These are phyloP conservation scores for Tuber borchii DNA, from an alignment of 495 filamentous ascomycete species.

Conservation along the genomic window DNA sequence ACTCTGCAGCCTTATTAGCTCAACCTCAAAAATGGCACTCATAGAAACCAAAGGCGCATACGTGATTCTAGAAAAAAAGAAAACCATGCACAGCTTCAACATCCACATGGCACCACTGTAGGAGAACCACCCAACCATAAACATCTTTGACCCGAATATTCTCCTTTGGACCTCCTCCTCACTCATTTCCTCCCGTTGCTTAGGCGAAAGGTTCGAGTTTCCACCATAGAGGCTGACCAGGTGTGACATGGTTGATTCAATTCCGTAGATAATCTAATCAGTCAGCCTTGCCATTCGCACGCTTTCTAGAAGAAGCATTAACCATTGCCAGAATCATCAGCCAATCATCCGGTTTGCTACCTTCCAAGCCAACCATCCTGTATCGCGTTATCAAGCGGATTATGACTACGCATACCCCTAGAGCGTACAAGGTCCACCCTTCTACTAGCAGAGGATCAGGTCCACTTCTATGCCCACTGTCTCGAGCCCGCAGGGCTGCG, in stretches of 20 bases:
- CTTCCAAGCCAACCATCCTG: slow-evolving; percentile 48
- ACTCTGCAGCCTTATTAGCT: slow-evolving; percentile 38
- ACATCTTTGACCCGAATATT: slow-evolving; percentile 54
- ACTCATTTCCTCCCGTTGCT: slow-evolving; percentile 46
- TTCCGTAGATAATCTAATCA: slow-evolving; percentile 43
- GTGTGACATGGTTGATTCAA: slow-evolving; percentile 43
- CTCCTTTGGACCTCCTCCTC: slow-evolving; percentile 48
- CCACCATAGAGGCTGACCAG: slow-evolving; percentile 43
- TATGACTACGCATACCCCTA: slow-evolving; percentile 50
- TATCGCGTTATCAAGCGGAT: slow-evolving; percentile 51
- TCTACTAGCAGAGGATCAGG: slow-evolving; percentile 41
- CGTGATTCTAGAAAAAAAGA: slow-evolving; percentile 18
- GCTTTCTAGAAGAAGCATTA: slow-evolving; percentile 21
- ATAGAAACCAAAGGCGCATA: not conserved
- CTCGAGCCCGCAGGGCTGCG: not conserved
- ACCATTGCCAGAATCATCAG: slow-evolving; percentile 55
- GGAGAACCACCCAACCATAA: slow-evolving; percentile 53
- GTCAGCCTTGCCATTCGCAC: slow-evolving; percentile 19
- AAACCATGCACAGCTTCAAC: slow-evolving; percentile 53
- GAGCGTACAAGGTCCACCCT: slow-evolving; percentile 50
- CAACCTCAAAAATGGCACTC: not conserved
- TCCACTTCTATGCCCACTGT: not conserved
- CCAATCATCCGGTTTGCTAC: slow-evolving; percentile 55
- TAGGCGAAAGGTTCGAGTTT: slow-evolving; percentile 54
- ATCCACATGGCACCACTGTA: slow-evolving; percentile 54